Evolutionary conservation across 2,329 filamentous ascomycete genomes (phyloP).

Genomic region (Ceratocystis huliohia): DNA sequence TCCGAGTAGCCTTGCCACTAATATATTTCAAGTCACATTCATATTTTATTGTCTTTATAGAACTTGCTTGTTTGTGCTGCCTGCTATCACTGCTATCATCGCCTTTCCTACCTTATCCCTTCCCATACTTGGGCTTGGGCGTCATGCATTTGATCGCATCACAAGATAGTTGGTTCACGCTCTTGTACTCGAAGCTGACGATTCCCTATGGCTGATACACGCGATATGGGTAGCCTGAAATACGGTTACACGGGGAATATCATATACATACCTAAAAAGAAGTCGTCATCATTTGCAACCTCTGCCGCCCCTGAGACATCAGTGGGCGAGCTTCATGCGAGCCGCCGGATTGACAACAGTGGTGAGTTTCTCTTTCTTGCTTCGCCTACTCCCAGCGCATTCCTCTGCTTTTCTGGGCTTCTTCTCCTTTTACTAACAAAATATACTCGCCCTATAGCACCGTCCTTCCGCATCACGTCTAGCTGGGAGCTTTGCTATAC

Average conservation of each 20-base stretch:
- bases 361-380: constrained; percentile 2
- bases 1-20: neutral
- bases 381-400: neutral
- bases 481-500: constrained; percentile 20
- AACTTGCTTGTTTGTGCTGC: no score
- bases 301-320: neutral
- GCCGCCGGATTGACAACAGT: constrained; percentile 10
- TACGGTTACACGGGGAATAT: constrained; percentile 17
- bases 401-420: neutral
- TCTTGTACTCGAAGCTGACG: constrained; percentile 12
- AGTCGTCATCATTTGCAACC: no score
- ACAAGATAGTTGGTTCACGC: constrained; percentile 6
- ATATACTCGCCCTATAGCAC: constrained; percentile 4
- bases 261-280: constrained; percentile 14
- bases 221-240: constrained; percentile 17
- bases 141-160: constrained; percentile 16
- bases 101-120: neutral
- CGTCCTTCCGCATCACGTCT: constrained; percentile 12
- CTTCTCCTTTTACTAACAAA: neutral
- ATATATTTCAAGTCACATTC: neutral
- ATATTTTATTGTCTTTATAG: no score
- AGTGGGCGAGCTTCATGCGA: constrained; percentile 13
- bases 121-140: constrained; percentile 13
- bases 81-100: neutral
- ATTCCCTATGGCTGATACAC: constrained; percentile 19